Evolutionary conservation across 257 asterid species (phyloP).

Genomic region (Capsicum rhomboideum): DNA sequence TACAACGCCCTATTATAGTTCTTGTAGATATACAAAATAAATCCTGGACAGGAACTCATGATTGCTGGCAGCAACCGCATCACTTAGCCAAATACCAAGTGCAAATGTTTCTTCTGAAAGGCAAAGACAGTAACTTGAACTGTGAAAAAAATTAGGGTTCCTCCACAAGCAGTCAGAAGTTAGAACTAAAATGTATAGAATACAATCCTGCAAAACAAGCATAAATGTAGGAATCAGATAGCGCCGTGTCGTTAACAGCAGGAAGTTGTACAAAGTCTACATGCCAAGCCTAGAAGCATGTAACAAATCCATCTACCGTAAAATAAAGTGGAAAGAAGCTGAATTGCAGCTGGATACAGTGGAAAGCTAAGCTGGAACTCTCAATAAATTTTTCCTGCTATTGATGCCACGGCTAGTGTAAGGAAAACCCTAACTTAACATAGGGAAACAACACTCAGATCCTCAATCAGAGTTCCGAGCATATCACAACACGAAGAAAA

Average conservation of each 20-base stretch:
- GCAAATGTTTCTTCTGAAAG: background rate
- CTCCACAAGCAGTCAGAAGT: background rate
- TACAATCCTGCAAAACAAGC: background rate
- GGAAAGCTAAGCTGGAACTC: background rate
- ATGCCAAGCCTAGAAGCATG: background rate
- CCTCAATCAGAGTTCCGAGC: background rate
- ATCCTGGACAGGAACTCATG: background rate
- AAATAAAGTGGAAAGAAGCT: background rate
- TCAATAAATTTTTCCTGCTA: background rate
- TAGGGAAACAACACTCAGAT: background rate
- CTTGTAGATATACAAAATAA: background rate
- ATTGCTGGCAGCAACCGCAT: background rate
- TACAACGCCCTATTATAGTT: background rate
- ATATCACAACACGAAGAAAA: background rate
- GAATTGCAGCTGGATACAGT: background rate
- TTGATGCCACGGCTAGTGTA: background rate
- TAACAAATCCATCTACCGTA: background rate
- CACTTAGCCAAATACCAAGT: background rate
- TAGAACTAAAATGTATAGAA: background rate
- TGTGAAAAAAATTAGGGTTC: background rate
- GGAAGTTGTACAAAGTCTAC: background rate
- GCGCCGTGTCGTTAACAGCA: background rate
- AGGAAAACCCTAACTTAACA: background rate
- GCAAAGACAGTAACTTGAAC: background rate
- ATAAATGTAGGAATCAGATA: background rate